phyloP scores from a whole-genome alignment of 2,329 filamentous ascomycete genomes.

The Ceratocystiopsis sp. region DNA sequence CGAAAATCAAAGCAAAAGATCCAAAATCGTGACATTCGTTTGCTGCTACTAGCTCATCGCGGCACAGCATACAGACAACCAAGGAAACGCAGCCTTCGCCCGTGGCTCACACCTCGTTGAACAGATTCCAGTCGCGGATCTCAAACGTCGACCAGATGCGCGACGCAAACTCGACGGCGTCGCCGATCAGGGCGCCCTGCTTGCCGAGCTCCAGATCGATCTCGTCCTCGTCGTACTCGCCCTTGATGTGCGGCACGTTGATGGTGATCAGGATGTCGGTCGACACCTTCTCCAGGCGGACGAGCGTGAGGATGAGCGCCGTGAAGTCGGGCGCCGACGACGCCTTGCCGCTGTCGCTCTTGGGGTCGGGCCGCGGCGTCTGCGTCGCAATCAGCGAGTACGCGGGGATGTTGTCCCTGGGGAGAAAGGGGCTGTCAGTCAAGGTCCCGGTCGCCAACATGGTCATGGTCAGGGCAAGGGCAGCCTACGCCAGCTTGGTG shows the following conservation, averaged over 20 bases:
- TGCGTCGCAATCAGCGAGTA: constrained; percentile 56
- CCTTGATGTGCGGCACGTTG: constrained; percentile 71
- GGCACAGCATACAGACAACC: too few relatives aligned
- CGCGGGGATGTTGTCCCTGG: constrained; percentile 35
- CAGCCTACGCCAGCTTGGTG: constrained; percentile 19
- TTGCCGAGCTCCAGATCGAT: constrained; percentile 50
- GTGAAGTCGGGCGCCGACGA: constrained; percentile 43
- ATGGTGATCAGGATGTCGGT: constrained; percentile 76
- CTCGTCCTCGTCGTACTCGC: constrained; percentile 56
- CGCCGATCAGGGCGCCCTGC: constrained; percentile 49
- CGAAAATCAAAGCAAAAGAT: too few relatives aligned
- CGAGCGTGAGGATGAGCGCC: constrained; percentile 57
- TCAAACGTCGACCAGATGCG: constrained; percentile 57
- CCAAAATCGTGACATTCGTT: too few relatives aligned
- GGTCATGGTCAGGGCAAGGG: too few relatives aligned
- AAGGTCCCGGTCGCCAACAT: too few relatives aligned
- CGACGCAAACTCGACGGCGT: constrained; percentile 49
- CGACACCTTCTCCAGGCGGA: constrained; percentile 55
- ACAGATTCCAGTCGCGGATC: constrained; percentile 67
- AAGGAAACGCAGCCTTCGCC: not conserved
- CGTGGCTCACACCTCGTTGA: constrained; percentile 26
- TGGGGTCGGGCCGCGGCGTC: constrained; percentile 22
- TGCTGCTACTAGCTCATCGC: too few relatives aligned
- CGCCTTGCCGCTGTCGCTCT: constrained; percentile 6
- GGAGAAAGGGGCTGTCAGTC: constrained; percentile 1